These are phyloP conservation scores for Picochlorum sp. DNA, from an alignment of 139 green algal genomes.

Conservation along the genomic window DNA sequence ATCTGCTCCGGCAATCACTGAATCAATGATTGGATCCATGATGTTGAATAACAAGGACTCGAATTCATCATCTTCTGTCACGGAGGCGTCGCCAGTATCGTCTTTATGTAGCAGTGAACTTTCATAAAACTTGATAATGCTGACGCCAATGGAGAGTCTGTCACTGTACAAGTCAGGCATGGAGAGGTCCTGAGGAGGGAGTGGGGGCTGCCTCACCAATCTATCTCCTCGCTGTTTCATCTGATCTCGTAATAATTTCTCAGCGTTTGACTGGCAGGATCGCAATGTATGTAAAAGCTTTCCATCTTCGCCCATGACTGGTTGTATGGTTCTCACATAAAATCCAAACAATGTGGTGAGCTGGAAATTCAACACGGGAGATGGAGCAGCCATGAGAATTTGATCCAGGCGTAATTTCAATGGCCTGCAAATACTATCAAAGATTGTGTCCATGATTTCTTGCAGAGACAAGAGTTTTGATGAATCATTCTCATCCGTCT, in stretches of 20 bases:
- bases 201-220: conserved; percentile 54
- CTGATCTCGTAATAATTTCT: conserved; percentile 59
- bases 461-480: conserved; percentile 23
- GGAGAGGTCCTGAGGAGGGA: conserved; percentile 52
- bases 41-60: conserved; percentile 45
- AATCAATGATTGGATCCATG: conserved; percentile 63
- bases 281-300: conserved; percentile 38
- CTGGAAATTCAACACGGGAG: conserved; percentile 69
- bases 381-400: conserved; percentile 64
- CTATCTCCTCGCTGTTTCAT: conserved; percentile 51
- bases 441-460: conserved; percentile 80
- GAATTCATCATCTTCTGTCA: conserved; percentile 9
- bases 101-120: conserved; percentile 26
- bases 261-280: conserved; percentile 28
- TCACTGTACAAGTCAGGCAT: conserved; percentile 58
- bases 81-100: background rate
- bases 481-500: background rate
- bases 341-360: conserved; percentile 74
- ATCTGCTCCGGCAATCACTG: conserved; percentile 39
- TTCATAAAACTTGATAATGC: conserved; percentile 59
- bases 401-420: conserved; percentile 78
- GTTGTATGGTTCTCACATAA: conserved; percentile 52
- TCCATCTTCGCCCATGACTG: conserved; percentile 26
- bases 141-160: conserved; percentile 41
- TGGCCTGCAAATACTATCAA: conserved; percentile 88